Evolutionary conservation across 192 early-diverging fungal genomes (phyloP).

Genomic region (Podila epigama): DNA sequence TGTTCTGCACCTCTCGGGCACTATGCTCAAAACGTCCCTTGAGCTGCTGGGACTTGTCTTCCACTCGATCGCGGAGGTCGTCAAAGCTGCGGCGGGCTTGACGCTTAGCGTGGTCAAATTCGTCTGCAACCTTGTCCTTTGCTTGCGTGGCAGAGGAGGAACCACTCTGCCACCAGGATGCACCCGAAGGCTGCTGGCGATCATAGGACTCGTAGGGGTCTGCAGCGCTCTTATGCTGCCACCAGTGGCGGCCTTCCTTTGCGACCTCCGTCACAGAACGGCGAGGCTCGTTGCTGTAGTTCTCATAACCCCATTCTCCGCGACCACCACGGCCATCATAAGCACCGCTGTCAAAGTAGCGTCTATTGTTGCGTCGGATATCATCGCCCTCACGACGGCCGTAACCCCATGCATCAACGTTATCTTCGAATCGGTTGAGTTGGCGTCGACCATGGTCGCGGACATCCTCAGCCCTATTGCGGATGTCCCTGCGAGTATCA

Average conservation of each 20-base stretch:
- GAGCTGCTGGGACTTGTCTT: constrained; percentile 13
- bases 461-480: constrained; percentile 12
- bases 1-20: constrained; percentile 2
- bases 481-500: constrained; percentile 22
- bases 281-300: constrained; percentile 4
- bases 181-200: background rate
- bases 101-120: constrained; percentile 9
- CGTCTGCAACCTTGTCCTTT: constrained; percentile 2
- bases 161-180: constrained; percentile 32
- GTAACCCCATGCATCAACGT: background rate
- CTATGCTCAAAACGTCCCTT: constrained; percentile 21
- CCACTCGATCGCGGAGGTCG: constrained; percentile 13
- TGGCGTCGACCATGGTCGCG: constrained; percentile 18
- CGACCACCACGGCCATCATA: constrained; percentile 7
- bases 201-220: constrained; percentile 38
- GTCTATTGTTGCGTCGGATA: no score
- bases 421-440: constrained; percentile 14
- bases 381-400: background rate
- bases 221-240: constrained; percentile 18
- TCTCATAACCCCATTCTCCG: background rate
- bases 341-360: background rate
- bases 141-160: constrained; percentile 1
- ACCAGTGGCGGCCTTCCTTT: constrained; percentile 32
- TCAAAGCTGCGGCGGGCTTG: constrained; percentile 11
- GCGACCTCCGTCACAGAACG: constrained; percentile 41